phyloP scores from a whole-genome alignment of 202 grass and related monocot genomes.

The Panicum virgatum region DNA sequence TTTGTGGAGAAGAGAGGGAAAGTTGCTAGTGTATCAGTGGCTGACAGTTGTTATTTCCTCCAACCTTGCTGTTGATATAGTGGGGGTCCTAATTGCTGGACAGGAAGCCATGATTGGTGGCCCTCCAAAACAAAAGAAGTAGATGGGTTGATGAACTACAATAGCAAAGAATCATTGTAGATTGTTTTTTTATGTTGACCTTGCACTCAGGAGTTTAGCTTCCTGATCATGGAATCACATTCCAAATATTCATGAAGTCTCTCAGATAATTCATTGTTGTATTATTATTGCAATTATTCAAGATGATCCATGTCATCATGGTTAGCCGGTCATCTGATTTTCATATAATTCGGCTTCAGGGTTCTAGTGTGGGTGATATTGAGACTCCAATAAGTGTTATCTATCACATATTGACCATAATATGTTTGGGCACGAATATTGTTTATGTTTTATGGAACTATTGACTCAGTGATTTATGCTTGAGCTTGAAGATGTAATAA shows the following conservation, averaged over 20 bases:
- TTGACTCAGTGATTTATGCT: neutral
- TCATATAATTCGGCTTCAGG: neutral
- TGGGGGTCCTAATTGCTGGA: constrained; percentile 8
- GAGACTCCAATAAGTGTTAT: neutral
- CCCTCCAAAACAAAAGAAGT: neutral
- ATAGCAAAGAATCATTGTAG: neutral
- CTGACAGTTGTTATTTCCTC: constrained; percentile 24
- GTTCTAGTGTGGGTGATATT: neutral
- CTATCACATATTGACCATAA: neutral
- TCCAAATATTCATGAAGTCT: neutral
- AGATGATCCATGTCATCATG: neutral
- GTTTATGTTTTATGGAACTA: neutral
- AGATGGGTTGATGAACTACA: neutral
- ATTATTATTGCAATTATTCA: neutral
- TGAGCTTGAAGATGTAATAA: neutral
- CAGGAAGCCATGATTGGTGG: constrained; percentile 26
- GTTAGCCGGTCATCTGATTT: neutral
- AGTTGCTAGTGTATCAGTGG: constrained; percentile 4
- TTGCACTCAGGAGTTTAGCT: neutral
- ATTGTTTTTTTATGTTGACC: neutral
- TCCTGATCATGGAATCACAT: neutral
- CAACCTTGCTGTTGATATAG: neutral
- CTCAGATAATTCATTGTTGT: neutral
- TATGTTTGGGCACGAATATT: neutral
- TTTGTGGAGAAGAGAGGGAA: neutral